Evolutionary conservation across 2,329 filamentous ascomycete genomes (phyloP), one percentile per base, ranked within the genome.

Genomic region (Cadophora sp.): DNA sequence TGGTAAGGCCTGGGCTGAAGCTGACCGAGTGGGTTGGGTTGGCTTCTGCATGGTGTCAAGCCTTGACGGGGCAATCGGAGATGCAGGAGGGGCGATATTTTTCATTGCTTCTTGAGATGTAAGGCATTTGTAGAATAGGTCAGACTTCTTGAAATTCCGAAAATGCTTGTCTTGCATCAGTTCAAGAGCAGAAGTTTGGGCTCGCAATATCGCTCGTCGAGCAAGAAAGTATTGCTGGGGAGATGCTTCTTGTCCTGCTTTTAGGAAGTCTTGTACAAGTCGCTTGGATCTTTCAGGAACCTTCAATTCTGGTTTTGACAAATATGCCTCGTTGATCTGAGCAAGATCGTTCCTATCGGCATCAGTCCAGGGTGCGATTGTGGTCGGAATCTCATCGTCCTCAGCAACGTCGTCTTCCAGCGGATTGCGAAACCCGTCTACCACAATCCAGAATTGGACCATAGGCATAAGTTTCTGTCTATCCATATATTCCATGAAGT

Each of bases 401-500:
- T 96, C 92, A 24, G 90, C 90, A 43, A 91, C 90, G 75, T 92
- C 91, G 72, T 95, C 92, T 79, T 99, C 96, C 2, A 99, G 82
- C 0, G 96, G 97, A 74, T 97, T 97, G 51, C 97, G 91, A 74
- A 98, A 93, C 0, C 96, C 95, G 80, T 99, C 96, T 6, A 98
- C 96, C 3, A 98, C 96, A 50, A 99, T 90, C 94, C 95, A 99
- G 79, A 98, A 99, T 76, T 99, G 96, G 6, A 99, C 94, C 58
- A 97, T 82, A 16, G 92, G 87, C 91, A 98, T 95, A 29, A 95
- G 84, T 19, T 87, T 86, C 77, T 94, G 92, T 51, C 96, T 90
- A 78, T 99, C 96, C 96, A 99, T 99, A 76, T 94, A 98, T 78
- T 99, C 96, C 96, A 99, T 99, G 81, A 99, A 98, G 78, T 97